phyloP scores from a whole-genome alignment of 1,284 basidiomycete species.

The Lentinula novae-zelandiae region DNA sequence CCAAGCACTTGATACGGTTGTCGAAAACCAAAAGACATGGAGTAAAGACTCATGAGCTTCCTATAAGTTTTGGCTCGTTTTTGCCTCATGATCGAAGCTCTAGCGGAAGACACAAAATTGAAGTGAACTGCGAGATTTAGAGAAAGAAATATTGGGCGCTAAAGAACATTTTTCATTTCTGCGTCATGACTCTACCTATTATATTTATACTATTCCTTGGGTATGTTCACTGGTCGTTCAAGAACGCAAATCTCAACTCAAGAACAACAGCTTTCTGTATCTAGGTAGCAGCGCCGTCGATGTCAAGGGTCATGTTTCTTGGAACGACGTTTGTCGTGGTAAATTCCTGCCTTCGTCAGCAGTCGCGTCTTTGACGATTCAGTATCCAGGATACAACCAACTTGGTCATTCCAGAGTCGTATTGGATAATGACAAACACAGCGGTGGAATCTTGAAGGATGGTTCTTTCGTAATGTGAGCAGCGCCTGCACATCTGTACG shows the following conservation, averaged over 20 bases:
- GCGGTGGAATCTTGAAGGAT: conserved; percentile 48
- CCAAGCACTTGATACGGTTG: conserved; percentile 89
- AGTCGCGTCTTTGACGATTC: conserved; percentile 17
- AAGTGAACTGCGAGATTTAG: not conserved
- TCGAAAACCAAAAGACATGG: conserved; percentile 81
- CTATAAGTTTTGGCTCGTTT: conserved; percentile 90
- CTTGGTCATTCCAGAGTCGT: conserved; percentile 57
- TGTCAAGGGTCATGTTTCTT: conserved; percentile 5
- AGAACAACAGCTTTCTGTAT: not conserved
- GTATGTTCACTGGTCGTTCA: not conserved
- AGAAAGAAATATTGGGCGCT: not conserved
- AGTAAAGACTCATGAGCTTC: conserved; percentile 88
- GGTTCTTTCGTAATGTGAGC: conserved; percentile 67
- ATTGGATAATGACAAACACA: conserved; percentile 54
- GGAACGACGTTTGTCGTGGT: conserved; percentile 11
- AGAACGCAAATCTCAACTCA: not conserved
- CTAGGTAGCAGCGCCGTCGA: not conserved
- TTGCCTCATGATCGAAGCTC: conserved; percentile 70
- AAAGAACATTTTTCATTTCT: not conserved
- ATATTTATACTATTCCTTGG: conserved; percentile 9
- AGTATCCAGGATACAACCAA: conserved; percentile 39
- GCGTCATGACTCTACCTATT: not conserved
- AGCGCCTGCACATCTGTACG: not conserved
- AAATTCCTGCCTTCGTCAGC: not conserved
- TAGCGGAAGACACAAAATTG: not conserved